phyloP scores from a whole-genome alignment of 148 eudicot genomes.

The Tetragonia tetragonoides region DNA sequence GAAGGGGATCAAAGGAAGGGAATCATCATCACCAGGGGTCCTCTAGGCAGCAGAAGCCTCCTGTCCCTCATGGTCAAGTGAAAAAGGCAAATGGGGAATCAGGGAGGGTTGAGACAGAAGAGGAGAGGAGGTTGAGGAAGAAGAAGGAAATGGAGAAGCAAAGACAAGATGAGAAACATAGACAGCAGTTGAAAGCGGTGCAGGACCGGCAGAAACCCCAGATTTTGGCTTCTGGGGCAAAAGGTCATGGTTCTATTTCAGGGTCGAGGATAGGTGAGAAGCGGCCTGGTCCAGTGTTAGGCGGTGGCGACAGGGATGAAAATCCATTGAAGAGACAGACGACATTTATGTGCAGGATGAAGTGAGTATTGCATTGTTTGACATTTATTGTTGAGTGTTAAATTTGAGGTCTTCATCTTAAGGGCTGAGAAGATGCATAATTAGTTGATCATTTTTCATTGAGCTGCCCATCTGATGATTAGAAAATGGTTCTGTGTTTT shows the following conservation, averaged over 20 bases:
- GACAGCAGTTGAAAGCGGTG: conserved; percentile 71
- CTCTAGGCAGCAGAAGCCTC: conserved; percentile 61
- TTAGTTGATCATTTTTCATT: background rate
- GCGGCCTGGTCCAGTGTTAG: conserved; percentile 60
- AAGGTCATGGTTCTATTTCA: conserved; percentile 63
- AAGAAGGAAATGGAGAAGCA: conserved; percentile 77
- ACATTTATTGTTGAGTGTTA: background rate
- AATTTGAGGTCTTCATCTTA: background rate
- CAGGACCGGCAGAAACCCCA: conserved; percentile 70
- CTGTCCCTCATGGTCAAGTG: conserved; percentile 40
- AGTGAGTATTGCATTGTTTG: conserved; percentile 55
- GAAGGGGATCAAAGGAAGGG: conserved; percentile 42
- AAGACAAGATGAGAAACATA: conserved; percentile 69
- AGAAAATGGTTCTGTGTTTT: background rate
- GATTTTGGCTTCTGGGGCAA: conserved; percentile 59
- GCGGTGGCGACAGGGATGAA: conserved; percentile 80
- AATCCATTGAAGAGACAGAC: conserved; percentile 96
- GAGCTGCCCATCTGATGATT: background rate
- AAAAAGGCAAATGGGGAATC: conserved; percentile 50
- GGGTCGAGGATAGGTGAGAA: conserved; percentile 88
- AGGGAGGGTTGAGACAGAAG: conserved; percentile 84
- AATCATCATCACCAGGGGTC: conserved; percentile 39
- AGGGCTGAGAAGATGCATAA: background rate
- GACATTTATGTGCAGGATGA: conserved; percentile 89
- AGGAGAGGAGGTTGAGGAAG: conserved; percentile 83